These are phyloP conservation scores for Xylariaceae sp. DNA, from an alignment of 2,329 filamentous ascomycete species.

Conservation along the genomic window DNA sequence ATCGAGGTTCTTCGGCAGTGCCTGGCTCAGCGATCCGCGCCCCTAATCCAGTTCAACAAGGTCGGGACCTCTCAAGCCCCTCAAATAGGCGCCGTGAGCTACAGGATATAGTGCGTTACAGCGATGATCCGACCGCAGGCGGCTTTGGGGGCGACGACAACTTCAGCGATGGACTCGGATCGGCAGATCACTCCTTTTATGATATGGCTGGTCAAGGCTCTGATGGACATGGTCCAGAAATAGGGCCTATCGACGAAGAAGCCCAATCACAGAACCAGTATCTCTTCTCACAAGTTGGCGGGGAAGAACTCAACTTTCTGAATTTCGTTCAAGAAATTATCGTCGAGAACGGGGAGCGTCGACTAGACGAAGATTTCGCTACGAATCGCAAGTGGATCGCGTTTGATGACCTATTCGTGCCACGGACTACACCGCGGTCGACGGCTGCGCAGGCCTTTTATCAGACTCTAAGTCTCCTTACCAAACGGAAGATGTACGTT, in stretches of 20 bases:
- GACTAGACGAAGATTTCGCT: slow-evolving; percentile 29
- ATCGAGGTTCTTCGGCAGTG: slow-evolving; percentile 41
- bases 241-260: slow-evolving; percentile 12
- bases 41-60: slow-evolving; percentile 36
- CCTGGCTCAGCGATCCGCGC: slow-evolving; percentile 44
- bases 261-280: slow-evolving; percentile 21
- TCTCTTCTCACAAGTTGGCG: slow-evolving; percentile 34
- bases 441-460: slow-evolving; percentile 71
- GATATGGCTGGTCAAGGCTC: slow-evolving; percentile 18
- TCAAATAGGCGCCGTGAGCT: slow-evolving; percentile 34
- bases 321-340: slow-evolving; percentile 37
- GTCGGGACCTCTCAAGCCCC: slow-evolving; percentile 38
- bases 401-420: slow-evolving; percentile 66
- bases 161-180: slow-evolving; percentile 27
- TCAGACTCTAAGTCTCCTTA: slow-evolving; percentile 66
- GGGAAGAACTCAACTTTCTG: slow-evolving; percentile 43
- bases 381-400: slow-evolving; percentile 44
- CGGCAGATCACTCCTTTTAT: slow-evolving; percentile 32
- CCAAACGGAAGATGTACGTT: slow-evolving; percentile 57
- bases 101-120: slow-evolving; percentile 43
- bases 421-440: slow-evolving; percentile 45
- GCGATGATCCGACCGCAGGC: slow-evolving; percentile 36
- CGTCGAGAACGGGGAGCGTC: slow-evolving; percentile 29
- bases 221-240: not conserved
- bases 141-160: slow-evolving; percentile 34